Evolutionary conservation across 2,329 filamentous ascomycete genomes (phyloP).

Genomic region (Coniochaeta sp.): DNA sequence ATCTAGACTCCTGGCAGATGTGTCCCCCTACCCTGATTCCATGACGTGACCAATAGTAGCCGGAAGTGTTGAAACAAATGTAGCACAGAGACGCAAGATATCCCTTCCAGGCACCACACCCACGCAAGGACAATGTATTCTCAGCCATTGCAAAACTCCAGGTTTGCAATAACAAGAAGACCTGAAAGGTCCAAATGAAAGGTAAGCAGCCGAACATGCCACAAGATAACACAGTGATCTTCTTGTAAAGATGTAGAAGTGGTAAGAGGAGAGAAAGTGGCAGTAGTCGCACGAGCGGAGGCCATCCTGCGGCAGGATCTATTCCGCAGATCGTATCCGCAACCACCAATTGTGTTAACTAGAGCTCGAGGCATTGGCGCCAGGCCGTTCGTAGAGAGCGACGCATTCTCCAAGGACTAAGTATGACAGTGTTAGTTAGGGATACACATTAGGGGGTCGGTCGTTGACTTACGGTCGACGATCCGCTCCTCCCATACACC

Average conservation of each 20-base stretch:
- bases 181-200: background rate
- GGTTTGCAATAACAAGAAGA: background rate
- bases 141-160: background rate
- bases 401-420: constrained; percentile 29
- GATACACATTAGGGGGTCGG: background rate
- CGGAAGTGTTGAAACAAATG: background rate
- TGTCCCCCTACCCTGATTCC: background rate
- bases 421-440: background rate
- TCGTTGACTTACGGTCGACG: constrained; percentile 59
- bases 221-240: background rate
- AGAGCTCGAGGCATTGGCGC: constrained; percentile 7
- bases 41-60: background rate
- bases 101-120: background rate
- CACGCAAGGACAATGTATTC: background rate
- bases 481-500: constrained; percentile 95
- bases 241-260: background rate
- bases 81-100: background rate
- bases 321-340: constrained; percentile 7
- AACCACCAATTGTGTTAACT: constrained; percentile 17
- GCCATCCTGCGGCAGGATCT: background rate
- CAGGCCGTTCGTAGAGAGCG: constrained; percentile 35
- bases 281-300: background rate
- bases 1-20: background rate
- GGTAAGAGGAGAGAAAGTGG: background rate
- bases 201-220: background rate